Conservation (phyloP, 495 filamentous ascomycete species). For the Thermothielavioides terrestris region DNA sequence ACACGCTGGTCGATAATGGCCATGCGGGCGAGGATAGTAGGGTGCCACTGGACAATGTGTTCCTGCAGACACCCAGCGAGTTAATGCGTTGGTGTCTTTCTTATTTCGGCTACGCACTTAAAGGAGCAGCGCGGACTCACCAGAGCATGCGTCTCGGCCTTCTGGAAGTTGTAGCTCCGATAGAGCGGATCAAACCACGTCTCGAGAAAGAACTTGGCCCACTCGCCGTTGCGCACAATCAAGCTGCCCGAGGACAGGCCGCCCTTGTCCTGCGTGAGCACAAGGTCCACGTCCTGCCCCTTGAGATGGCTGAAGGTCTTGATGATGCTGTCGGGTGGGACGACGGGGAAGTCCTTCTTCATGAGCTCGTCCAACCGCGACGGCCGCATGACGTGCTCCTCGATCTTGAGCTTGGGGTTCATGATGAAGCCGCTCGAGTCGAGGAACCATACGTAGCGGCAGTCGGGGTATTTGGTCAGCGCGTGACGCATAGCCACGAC, state of each 20-base stretch:
- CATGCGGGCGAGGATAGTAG: conserved; percentile 85
- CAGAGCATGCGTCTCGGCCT: conserved; percentile 85
- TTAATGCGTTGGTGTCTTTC: too few relatives aligned
- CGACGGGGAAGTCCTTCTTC: conserved; percentile 75
- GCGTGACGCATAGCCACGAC: conserved; percentile 87
- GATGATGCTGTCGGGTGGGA: conserved; percentile 93
- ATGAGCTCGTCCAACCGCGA: conserved; percentile 65
- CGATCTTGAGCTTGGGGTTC: conserved; percentile 63
- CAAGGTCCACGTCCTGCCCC: conserved; percentile 67
- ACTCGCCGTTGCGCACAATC: conserved; percentile 73
- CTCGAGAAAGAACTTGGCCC: conserved; percentile 87
- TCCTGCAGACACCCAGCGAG: conserved; percentile 45
- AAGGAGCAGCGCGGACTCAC: conserved; percentile 41
- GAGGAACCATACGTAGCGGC: conserved; percentile 76
- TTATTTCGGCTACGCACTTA: too few relatives aligned
- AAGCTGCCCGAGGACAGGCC: conserved; percentile 73
- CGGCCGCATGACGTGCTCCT: conserved; percentile 59
- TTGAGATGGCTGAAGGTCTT: conserved; percentile 81
- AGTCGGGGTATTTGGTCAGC: conserved; percentile 65
- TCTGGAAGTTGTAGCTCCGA: conserved; percentile 89
- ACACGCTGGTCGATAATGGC: conserved; percentile 74
- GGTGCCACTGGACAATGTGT: conserved; percentile 95
- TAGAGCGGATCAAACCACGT: conserved; percentile 95
- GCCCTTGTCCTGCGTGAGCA: conserved; percentile 76
- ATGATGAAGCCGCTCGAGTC: conserved; percentile 80